Conservation (phyloP, 2,329 filamentous ascomycete species). For the Ceratocystiopsis brevicomis region DNA sequence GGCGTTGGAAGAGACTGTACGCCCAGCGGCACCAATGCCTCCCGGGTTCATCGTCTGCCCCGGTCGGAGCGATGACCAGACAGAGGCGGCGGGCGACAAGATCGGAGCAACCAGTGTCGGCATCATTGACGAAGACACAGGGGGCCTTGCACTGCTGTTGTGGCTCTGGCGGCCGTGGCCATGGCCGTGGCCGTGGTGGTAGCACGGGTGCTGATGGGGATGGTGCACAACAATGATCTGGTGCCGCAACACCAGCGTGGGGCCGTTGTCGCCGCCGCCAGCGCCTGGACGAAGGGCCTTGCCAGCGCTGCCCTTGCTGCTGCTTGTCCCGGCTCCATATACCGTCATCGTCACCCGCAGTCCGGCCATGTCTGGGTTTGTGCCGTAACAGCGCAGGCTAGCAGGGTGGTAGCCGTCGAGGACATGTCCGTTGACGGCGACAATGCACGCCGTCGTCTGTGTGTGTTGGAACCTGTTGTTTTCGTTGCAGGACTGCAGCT, state of each 20-base stretch:
- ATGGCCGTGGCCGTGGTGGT: not conserved
- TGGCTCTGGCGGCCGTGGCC: not conserved
- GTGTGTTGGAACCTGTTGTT: conserved; percentile 8
- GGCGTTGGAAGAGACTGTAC: too few species aligned
- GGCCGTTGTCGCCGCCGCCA: not conserved
- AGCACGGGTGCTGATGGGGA: not conserved
- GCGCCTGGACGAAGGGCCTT: not conserved
- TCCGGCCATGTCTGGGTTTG: conserved; percentile 6
- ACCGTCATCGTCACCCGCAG: conserved; percentile 10
- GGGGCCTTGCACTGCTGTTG: not conserved
- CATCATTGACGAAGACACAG: too few species aligned
- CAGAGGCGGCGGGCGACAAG: too few species aligned
- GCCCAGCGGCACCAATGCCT: too few species aligned
- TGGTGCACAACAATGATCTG: conserved; percentile 7
- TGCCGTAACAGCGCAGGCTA: conserved; percentile 8
- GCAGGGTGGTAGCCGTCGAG: conserved; percentile 6
- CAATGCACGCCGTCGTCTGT: conserved; percentile 9
- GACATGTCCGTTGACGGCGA: conserved; percentile 8
- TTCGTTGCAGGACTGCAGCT: conserved; percentile 10
- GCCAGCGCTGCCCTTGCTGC: not conserved
- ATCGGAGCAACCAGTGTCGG: too few species aligned
- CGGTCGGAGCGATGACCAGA: too few species aligned
- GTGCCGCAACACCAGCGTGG: conserved; percentile 5
- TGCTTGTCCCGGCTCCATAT: not conserved
- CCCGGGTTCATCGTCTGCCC: too few species aligned